These are phyloP conservation scores for Didymella arachidicola DNA, from an alignment of 2,329 filamentous ascomycete species.

Conservation along the genomic window DNA sequence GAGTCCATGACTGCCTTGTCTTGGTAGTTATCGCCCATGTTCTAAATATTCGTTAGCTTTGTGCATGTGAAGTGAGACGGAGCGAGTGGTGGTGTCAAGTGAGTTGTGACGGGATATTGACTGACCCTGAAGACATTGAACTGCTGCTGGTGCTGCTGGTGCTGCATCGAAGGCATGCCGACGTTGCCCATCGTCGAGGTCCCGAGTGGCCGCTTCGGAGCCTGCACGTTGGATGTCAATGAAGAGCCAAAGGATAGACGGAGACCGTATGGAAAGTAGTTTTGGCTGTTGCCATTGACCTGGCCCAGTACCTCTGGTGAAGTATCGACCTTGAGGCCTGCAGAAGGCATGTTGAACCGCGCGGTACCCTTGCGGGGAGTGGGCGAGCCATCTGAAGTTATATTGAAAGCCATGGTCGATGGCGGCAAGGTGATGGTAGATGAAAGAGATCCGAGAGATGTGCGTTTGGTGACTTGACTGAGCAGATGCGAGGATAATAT, in stretches of 20 bases:
- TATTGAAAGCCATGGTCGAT: constrained; percentile 48
- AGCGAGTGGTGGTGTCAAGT: not conserved
- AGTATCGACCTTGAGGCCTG: constrained; percentile 45
- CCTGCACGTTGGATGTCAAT: constrained; percentile 50
- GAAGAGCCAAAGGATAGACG: constrained; percentile 33
- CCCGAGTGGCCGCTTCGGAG: constrained; percentile 50
- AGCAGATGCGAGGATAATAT: constrained; percentile 49
- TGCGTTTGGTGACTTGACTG: constrained; percentile 32
- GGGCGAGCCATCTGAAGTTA: constrained; percentile 53
- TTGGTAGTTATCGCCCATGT: constrained; percentile 55
- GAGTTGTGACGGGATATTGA: not conserved
- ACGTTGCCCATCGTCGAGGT: constrained; percentile 49
- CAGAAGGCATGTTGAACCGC: constrained; percentile 40
- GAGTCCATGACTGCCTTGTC: constrained; percentile 61
- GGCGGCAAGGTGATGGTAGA: constrained; percentile 36
- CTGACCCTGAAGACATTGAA: constrained; percentile 46
- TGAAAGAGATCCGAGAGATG: constrained; percentile 46
- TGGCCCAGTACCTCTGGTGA: constrained; percentile 47
- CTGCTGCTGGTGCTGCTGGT: constrained; percentile 16
- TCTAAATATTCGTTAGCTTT: constrained; percentile 50
- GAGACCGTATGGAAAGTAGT: constrained; percentile 29
- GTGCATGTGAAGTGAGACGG: not conserved
- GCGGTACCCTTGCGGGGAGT: constrained; percentile 50
- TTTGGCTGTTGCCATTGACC: constrained; percentile 44
- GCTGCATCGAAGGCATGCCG: constrained; percentile 28